Conservation (phyloP, 1,284 basidiomycete species). For the Chalciporus piperatoides region DNA sequence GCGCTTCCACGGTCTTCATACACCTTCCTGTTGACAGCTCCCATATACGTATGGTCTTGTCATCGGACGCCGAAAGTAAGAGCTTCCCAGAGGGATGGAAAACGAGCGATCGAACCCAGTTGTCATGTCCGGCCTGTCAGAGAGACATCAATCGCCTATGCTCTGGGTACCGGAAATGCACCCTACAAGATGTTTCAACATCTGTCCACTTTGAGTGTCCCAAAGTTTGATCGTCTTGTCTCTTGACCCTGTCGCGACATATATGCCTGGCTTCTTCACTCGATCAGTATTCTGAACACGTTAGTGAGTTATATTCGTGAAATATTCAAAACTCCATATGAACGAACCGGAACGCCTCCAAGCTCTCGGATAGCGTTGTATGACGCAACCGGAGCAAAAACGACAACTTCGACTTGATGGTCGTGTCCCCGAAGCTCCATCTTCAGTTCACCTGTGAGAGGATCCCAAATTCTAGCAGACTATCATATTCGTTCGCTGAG, state of each 20-base stretch:
- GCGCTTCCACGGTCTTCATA: slow-evolving; percentile 80
- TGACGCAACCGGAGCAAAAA: slow-evolving; percentile 75
- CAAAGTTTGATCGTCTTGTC: slow-evolving; percentile 89
- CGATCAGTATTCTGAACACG: slow-evolving; percentile 41
- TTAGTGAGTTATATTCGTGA: slow-evolving; percentile 9
- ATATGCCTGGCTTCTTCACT: slow-evolving; percentile 48
- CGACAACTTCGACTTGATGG: slow-evolving; percentile 80
- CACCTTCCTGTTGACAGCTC: slow-evolving; percentile 80
- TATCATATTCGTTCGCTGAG: slow-evolving; percentile 32
- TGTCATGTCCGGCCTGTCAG: slow-evolving; percentile 69
- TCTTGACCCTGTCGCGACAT: slow-evolving; percentile 77
- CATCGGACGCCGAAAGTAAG: slow-evolving; percentile 84
- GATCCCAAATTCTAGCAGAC: slow-evolving; percentile 83
- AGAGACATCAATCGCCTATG: slow-evolving; percentile 11
- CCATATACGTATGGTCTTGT: slow-evolving; percentile 89
- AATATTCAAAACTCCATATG: slow-evolving; percentile 20
- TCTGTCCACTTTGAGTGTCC: slow-evolving; percentile 78
- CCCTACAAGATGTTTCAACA: slow-evolving; percentile 57
- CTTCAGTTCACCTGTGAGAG: slow-evolving; percentile 73
- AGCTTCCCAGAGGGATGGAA: slow-evolving; percentile 87
- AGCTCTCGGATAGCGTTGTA: slow-evolving; percentile 78
- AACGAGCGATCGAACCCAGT: slow-evolving; percentile 80
- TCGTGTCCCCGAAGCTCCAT: slow-evolving; percentile 85
- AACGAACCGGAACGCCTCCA: slow-evolving; percentile 60
- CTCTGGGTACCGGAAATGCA: not conserved